phyloP scores from a whole-genome alignment of 306 rosid species.

The Corylus heterophylla region DNA sequence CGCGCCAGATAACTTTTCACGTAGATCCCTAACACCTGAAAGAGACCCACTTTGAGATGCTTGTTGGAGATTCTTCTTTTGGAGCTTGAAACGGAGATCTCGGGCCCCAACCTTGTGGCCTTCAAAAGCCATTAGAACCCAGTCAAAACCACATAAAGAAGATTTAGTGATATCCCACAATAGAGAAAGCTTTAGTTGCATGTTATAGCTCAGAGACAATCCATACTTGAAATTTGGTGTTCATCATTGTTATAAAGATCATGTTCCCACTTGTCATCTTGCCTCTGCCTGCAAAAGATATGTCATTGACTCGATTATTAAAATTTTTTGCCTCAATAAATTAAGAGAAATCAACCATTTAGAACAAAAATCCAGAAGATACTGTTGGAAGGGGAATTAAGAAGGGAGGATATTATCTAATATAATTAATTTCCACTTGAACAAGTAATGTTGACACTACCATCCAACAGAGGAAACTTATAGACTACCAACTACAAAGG shows the following conservation, averaged over 20 bases:
- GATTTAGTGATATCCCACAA: constrained; percentile 40
- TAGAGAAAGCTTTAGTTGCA: constrained; percentile 40
- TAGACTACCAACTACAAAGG: neutral
- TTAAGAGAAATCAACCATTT: neutral
- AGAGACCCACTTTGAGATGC: constrained; percentile 60
- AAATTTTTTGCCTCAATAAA: neutral
- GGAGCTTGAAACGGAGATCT: constrained; percentile 97
- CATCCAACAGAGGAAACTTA: neutral
- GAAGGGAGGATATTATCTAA: neutral
- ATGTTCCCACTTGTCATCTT: constrained; percentile 99
- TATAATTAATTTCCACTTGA: constrained; percentile 18
- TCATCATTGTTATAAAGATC: constrained; percentile 73
- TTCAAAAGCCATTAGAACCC: constrained; percentile 60
- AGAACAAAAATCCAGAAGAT: constrained; percentile 1
- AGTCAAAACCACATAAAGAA: constrained; percentile 51
- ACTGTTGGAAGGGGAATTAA: constrained; percentile 5
- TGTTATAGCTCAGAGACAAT: constrained; percentile 37
- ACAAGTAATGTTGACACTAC: constrained; percentile 13
- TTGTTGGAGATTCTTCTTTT: constrained; percentile 70
- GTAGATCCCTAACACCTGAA: constrained; percentile 75
- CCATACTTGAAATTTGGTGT: constrained; percentile 70
- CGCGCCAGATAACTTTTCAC: constrained; percentile 83
- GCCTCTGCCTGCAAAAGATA: constrained; percentile 69
- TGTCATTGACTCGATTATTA: constrained; percentile 11
- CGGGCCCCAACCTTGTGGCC: constrained; percentile 66